phyloP scores from a whole-genome alignment of 1,139 yeast genomes.

The Saccharomyces pastorianus region DNA sequence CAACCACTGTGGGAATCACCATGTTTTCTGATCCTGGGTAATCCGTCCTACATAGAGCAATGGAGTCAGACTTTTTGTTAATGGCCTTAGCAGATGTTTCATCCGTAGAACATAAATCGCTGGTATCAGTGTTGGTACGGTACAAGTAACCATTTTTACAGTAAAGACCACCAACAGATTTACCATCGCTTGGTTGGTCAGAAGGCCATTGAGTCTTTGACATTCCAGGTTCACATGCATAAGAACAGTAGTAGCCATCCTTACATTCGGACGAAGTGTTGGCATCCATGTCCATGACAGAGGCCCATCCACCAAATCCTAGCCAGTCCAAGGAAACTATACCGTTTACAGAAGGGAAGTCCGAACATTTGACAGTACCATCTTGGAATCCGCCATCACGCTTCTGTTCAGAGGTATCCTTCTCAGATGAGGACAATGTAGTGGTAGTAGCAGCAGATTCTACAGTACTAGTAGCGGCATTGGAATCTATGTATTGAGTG shows the following conservation, averaged over 20 bases:
- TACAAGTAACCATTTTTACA: conserved; percentile 77
- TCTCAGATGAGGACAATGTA: conserved; percentile 14
- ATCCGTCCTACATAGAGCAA: conserved; percentile 93
- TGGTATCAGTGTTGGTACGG: conserved; percentile 57
- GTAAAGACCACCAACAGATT: conserved; percentile 80
- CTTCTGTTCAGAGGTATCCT: conserved; percentile 13
- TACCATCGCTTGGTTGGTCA: conserved; percentile 75
- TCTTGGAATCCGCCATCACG: conserved; percentile 53
- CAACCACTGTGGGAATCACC: conserved; percentile 84
- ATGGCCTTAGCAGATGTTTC: conserved; percentile 57
- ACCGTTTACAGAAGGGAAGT: conserved; percentile 88
- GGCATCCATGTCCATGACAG: conserved; percentile 57
- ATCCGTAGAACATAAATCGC: conserved; percentile 83
- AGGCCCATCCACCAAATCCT: conserved; percentile 87
- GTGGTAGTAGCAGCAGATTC: conserved; percentile 17
- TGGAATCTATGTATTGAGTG: conserved; percentile 40
- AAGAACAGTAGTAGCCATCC: conserved; percentile 92
- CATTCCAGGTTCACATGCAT: conserved; percentile 95
- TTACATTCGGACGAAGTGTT: conserved; percentile 58
- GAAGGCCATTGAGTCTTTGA: conserved; percentile 96
- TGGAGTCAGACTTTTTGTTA: conserved; percentile 52
- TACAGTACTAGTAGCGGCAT: conserved; percentile 32
- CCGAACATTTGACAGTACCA: conserved; percentile 66
- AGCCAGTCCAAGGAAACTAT: conserved; percentile 77
- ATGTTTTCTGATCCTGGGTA: conserved; percentile 99